Evolutionary conservation across 1,284 basidiomycete genomes (phyloP).

Genomic region (Coniophora puteana): DNA sequence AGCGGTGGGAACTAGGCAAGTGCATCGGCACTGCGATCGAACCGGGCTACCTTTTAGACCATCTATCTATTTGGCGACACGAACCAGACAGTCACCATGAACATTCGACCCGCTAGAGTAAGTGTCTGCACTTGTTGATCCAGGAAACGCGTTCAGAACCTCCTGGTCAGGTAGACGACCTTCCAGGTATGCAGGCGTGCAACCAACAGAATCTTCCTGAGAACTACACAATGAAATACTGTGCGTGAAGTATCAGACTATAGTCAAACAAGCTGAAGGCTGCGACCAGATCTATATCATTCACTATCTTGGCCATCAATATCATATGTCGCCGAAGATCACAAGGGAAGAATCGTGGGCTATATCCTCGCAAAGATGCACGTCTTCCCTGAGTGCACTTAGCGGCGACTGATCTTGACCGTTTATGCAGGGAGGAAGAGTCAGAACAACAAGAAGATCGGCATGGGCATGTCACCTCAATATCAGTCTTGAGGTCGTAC

Average conservation of each 20-base stretch:
- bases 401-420: slow-evolving; percentile 7
- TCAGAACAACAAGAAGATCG: slow-evolving; percentile 48
- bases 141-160: slow-evolving; percentile 2
- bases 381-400: slow-evolving; percentile 12
- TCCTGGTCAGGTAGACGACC: slow-evolving; percentile 49
- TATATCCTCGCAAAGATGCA: slow-evolving; percentile 99
- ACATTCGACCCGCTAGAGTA: slow-evolving; percentile 56
- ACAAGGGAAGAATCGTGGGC: slow-evolving; percentile 90
- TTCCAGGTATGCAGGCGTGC: slow-evolving; percentile 88
- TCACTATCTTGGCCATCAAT: slow-evolving; percentile 94
- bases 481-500: slow-evolving; percentile 90
- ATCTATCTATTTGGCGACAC: no score
- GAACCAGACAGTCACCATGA: slow-evolving; percentile 50
- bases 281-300: slow-evolving; percentile 83
- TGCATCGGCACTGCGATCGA: no score
- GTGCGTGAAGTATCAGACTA: slow-evolving; percentile 35
- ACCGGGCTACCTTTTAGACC: no score
- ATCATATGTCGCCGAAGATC: slow-evolving; percentile 95
- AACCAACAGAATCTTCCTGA: slow-evolving; percentile 93
- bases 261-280: slow-evolving; percentile 4
- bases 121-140: slow-evolving; percentile 13
- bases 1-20: no score
- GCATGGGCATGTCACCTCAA: slow-evolving; percentile 93
- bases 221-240: slow-evolving; percentile 94
- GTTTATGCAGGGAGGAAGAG: slow-evolving; percentile 40